phyloP scores from a whole-genome alignment of 805 yeast species.

The Henningerozyma blattae region DNA sequence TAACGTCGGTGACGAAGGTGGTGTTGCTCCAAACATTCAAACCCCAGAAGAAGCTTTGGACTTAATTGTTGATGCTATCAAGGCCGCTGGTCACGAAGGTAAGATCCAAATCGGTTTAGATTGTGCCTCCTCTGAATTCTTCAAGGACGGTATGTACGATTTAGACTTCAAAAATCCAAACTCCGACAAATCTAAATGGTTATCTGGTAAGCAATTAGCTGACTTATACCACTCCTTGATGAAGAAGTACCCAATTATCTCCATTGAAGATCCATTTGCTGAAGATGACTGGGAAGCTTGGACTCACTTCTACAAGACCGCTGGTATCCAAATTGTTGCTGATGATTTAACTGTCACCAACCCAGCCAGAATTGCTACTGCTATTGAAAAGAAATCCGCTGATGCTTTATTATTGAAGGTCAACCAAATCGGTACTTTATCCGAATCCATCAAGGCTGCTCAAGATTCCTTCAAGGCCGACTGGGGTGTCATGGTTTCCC shows the following conservation, averaged over 20 bases:
- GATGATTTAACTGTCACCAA: conserved; percentile 98
- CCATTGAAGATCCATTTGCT: conserved; percentile 97
- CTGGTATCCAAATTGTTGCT: conserved; percentile 84
- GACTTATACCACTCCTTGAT: conserved; percentile 68
- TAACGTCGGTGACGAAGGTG: conserved; percentile 99
- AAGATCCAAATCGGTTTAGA: conserved; percentile 86
- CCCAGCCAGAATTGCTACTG: conserved; percentile 88
- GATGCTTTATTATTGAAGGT: conserved; percentile 93
- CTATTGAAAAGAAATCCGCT: conserved; percentile 94
- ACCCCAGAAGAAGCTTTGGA: conserved; percentile 96
- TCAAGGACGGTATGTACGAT: conserved; percentile 93
- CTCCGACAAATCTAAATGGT: conserved; percentile 83
- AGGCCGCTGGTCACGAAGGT: conserved; percentile 91
- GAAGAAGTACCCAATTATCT: conserved; percentile 91
- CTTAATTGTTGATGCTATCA: conserved; percentile 82
- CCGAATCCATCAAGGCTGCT: conserved; percentile 97
- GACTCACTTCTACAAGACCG: conserved; percentile 71
- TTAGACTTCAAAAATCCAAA: conserved; percentile 97
- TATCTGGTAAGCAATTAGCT: conserved; percentile 80
- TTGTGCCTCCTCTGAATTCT: conserved; percentile 96
- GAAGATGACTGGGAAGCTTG: conserved; percentile 99
- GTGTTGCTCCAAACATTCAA: conserved; percentile 97
- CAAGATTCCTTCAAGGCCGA: conserved; percentile 87
- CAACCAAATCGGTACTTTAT: conserved; percentile 94
- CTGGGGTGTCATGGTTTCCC: conserved; percentile 99